Conservation (phyloP, 345 rosid species). For the Eucalyptus pumila region DNA sequence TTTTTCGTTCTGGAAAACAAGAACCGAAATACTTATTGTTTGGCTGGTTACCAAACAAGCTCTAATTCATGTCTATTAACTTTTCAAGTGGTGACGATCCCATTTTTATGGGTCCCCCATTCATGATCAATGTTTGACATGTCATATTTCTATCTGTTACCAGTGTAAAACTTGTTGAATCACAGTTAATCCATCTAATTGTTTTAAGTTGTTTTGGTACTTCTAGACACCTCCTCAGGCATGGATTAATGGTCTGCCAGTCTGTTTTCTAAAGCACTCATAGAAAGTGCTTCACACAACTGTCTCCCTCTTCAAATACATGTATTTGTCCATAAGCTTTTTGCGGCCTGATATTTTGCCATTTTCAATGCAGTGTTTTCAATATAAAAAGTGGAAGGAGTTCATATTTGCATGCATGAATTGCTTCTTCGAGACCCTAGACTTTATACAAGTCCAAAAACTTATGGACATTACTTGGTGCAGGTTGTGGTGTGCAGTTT, state of each 20-base stretch:
- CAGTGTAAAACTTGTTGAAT: background rate
- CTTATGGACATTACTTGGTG: background rate
- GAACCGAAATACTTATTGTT: too few relatives aligned
- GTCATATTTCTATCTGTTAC: background rate
- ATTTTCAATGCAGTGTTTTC: background rate
- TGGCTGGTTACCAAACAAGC: background rate
- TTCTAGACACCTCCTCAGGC: background rate
- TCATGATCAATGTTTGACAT: background rate
- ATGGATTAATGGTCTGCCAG: background rate
- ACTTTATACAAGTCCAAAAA: background rate
- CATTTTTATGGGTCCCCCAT: background rate
- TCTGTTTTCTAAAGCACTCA: background rate
- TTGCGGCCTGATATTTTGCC: background rate
- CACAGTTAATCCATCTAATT: background rate
- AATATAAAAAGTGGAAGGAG: background rate
- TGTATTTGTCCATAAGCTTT: background rate
- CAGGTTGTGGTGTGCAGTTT: conserved; percentile 96
- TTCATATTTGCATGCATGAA: background rate
- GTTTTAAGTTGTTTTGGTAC: background rate
- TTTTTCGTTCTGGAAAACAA: too few relatives aligned
- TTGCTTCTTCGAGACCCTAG: background rate
- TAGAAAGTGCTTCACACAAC: background rate
- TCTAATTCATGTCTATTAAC: background rate
- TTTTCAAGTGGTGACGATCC: background rate
- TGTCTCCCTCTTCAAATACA: background rate